phyloP scores from a whole-genome alignment of 371 early-diverging fungal species.

The Mortierella polycephala region DNA sequence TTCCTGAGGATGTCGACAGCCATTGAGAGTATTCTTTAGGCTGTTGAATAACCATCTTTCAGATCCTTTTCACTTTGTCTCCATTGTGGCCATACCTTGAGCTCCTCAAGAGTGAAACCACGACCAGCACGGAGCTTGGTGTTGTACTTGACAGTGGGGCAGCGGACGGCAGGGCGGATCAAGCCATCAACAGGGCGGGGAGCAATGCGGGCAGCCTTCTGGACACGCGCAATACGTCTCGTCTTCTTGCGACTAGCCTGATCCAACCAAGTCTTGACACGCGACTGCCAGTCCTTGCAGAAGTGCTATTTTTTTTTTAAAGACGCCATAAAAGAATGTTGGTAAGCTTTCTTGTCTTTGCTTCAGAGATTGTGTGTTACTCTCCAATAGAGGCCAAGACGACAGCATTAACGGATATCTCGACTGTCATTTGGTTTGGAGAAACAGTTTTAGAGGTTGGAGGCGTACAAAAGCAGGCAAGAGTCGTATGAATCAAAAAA shows the following conservation, averaged over 20 bases:
- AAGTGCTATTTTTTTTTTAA: slow-evolving; percentile 74
- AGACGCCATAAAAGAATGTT: not conserved
- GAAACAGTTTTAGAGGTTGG: too few species aligned
- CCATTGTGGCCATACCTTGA: slow-evolving; percentile 75
- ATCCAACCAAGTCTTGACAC: slow-evolving; percentile 99
- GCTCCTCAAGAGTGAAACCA: slow-evolving; percentile 99
- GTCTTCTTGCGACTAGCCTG: slow-evolving; percentile 97
- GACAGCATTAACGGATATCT: too few species aligned
- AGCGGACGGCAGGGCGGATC: slow-evolving; percentile 98
- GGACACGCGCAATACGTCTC: slow-evolving; percentile 88
- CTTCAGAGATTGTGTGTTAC: not conserved
- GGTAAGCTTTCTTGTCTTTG: not conserved
- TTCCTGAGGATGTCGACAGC: too few species aligned
- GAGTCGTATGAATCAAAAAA: too few species aligned
- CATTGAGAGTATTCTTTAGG: too few species aligned
- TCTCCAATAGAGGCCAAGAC: too few species aligned
- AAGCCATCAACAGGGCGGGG: slow-evolving; percentile 98
- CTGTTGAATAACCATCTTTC: too few species aligned
- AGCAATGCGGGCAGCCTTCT: slow-evolving; percentile 97
- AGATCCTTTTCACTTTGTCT: too few species aligned
- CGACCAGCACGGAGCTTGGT: slow-evolving; percentile 97
- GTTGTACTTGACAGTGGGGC: slow-evolving; percentile 99
- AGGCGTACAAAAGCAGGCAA: too few species aligned
- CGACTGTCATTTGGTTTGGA: too few species aligned
- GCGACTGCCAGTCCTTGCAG: slow-evolving; percentile 99